Conservation (phyloP, 768 basidiomycete genomes). For the Sarcodon sp. region DNA sequence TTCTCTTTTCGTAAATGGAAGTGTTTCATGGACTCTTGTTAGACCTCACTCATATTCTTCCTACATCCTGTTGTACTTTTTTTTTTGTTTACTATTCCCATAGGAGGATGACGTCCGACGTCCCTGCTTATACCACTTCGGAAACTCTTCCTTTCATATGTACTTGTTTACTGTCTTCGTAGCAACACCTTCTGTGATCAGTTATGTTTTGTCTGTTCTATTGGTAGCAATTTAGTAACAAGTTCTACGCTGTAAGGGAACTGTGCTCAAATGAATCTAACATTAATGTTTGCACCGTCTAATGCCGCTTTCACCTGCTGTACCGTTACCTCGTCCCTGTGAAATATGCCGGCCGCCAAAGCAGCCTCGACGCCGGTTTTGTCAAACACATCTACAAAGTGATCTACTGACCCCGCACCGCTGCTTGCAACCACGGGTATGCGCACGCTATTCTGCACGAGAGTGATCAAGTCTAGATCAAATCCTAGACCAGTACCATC, state of each 20-base stretch:
- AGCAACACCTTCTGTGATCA: neutral
- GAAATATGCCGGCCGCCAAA: slow-evolving; percentile 95
- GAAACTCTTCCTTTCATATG: neutral
- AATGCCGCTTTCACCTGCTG: slow-evolving; percentile 62
- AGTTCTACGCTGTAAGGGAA: neutral
- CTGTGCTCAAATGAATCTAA: slow-evolving; percentile 14
- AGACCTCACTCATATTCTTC: neutral
- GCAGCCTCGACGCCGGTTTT: slow-evolving; percentile 80
- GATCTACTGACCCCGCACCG: slow-evolving; percentile 72
- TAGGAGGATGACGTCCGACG: neutral
- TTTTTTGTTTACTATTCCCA: neutral
- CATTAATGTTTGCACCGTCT: slow-evolving; percentile 32
- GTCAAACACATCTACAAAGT: slow-evolving; percentile 84
- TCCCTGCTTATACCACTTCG: neutral
- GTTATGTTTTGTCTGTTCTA: neutral
- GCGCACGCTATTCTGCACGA: slow-evolving; percentile 63
- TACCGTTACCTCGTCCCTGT: slow-evolving; percentile 79
- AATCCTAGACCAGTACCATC: slow-evolving; percentile 92
- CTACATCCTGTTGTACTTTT: slow-evolving; percentile 2
- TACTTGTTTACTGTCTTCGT: slow-evolving; percentile 4
- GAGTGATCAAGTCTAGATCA: slow-evolving; percentile 68
- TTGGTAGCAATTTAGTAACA: neutral
- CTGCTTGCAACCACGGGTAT: slow-evolving; percentile 95
- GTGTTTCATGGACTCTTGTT: slow-evolving; percentile 4
- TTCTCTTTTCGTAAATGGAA: slow-evolving; percentile 1